phyloP scores from a whole-genome alignment of 73 alveolate genomes.

The Durusdinium trenchii region DNA sequence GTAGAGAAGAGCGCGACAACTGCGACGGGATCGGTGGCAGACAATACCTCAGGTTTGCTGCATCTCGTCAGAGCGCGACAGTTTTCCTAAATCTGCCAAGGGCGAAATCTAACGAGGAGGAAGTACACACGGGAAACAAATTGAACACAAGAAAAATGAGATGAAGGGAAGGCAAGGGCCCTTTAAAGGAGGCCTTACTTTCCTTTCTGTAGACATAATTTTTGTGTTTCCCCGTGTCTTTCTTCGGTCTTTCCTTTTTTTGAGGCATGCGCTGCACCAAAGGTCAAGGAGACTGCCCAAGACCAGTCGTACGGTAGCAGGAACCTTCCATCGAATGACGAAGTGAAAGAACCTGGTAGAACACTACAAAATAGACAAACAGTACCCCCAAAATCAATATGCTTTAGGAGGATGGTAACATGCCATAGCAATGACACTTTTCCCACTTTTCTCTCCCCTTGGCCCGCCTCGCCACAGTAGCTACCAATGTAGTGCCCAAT shows the following conservation, averaged over 20 bases:
- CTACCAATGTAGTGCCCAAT: constrained; percentile 82
- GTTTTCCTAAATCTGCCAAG: neutral
- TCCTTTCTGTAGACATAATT: neutral
- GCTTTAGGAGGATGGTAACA: neutral
- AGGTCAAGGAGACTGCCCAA: constrained; percentile 96
- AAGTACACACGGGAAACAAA: neutral
- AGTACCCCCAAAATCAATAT: no score
- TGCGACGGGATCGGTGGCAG: constrained; percentile 98
- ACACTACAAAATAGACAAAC: no score
- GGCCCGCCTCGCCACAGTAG: constrained; percentile 47
- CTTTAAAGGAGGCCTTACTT: neutral
- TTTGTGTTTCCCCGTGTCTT: neutral
- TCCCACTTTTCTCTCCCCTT: neutral
- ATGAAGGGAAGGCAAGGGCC: neutral
- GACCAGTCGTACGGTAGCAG: constrained; percentile 77
- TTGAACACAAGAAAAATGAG: neutral
- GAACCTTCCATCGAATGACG: neutral
- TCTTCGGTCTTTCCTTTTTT: no score
- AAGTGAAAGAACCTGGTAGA: no score
- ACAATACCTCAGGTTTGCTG: neutral
- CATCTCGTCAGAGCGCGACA: neutral
- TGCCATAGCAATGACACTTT: neutral
- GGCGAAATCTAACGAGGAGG: neutral
- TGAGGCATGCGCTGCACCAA: constrained; percentile 96
- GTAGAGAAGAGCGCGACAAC: constrained; percentile 97